Base-by-base conservation (phyloP, 176 grass and related monocot genomes). In the Themeda triandra region DNA sequence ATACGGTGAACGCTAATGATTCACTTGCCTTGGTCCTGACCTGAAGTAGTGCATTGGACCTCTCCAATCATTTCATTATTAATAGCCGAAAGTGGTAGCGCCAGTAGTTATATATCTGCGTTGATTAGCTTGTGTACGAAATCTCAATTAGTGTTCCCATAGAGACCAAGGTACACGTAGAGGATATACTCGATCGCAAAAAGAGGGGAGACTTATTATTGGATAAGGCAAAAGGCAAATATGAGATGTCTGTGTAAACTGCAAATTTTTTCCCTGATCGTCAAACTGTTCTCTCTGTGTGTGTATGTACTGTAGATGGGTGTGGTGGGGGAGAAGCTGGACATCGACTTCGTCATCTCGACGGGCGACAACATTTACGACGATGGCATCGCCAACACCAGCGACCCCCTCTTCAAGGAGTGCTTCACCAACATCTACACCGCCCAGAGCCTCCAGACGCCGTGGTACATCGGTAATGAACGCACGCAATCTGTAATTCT, bases 321-420 rank as follows among this genome's bases (percentile, higher is more conserved):
- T 21, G 77, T 77, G 62, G 48, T 91, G 31, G 95, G 92, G 29
- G 79, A 91, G 84, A 62, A 85, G 46, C 65, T 95, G 31, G 63
- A 42, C 37, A 89, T 94, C 53, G 95, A 98, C 77, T 98, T 95
- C 82, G 63, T 98, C 3, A 65, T 98, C 74, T 98, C 95, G 30
- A 88, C 92, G 3, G 95, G 95, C 1, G 95, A 98, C 63, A 95
- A 95, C 63, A 93, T 98, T 85, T 98, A 98, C 74, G 80, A 95
- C 4, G 53, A 91, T 4, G 95, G 95, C 44, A 82, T 98, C 30
- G 66, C 91, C 12, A 85, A 91, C 19, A 58, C 92, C 59, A 88
- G 91, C 45, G 95, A 98, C 51, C 66, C 80, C 2, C 63, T 65
- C 60, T 98, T 98, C 76, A 86, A 91, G 85, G 87, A 91, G 40